phyloP scores from a whole-genome alignment of 768 basidiomycete species.

The Boletus rex-veris region DNA sequence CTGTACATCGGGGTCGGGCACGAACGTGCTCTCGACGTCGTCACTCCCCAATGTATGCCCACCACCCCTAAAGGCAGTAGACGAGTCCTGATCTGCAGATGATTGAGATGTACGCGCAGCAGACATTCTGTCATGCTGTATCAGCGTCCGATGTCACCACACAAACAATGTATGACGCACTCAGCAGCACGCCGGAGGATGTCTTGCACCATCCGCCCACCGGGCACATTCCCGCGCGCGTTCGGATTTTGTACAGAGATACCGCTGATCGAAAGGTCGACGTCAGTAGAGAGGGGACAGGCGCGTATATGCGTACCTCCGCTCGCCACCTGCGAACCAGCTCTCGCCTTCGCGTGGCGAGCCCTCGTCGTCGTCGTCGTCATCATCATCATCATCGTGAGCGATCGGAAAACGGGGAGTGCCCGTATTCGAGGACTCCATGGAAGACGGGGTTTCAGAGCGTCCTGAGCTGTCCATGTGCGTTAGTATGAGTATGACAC shows the following conservation, averaged over 20 bases:
- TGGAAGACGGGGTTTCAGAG: conserved; percentile 37
- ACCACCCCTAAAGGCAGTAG: conserved; percentile 57
- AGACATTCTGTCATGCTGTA: conserved; percentile 13
- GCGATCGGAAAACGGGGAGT: conserved; percentile 15
- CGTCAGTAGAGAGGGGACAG: background rate
- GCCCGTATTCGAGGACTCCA: conserved; percentile 20
- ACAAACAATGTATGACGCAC: conserved; percentile 40
- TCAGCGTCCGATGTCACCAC: background rate
- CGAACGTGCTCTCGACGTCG: conserved; percentile 71
- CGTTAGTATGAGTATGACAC: background rate
- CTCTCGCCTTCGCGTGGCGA: conserved; percentile 45
- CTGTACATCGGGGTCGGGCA: conserved; percentile 67
- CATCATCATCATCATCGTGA: conserved; percentile 29
- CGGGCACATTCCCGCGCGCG: conserved; percentile 40
- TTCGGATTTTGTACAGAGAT: conserved; percentile 87
- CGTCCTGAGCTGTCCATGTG: conserved; percentile 21
- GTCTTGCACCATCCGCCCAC: conserved; percentile 61
- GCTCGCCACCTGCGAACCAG: conserved; percentile 94
- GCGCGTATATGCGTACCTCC: conserved; percentile 53
- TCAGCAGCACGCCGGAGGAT: conserved; percentile 78
- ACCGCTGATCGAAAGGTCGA: conserved; percentile 50
- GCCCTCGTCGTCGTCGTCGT: conserved; percentile 51
- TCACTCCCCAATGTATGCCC: conserved; percentile 89
- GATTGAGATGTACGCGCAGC: conserved; percentile 14
- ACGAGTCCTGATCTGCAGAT: conserved; percentile 10